Percentiles rank a stretch among this genome's conserved stretches.
phyloP scores from a whole-genome alignment of 2,329 filamentous ascomycete species.

The Colletotrichum brevisporum region DNA sequence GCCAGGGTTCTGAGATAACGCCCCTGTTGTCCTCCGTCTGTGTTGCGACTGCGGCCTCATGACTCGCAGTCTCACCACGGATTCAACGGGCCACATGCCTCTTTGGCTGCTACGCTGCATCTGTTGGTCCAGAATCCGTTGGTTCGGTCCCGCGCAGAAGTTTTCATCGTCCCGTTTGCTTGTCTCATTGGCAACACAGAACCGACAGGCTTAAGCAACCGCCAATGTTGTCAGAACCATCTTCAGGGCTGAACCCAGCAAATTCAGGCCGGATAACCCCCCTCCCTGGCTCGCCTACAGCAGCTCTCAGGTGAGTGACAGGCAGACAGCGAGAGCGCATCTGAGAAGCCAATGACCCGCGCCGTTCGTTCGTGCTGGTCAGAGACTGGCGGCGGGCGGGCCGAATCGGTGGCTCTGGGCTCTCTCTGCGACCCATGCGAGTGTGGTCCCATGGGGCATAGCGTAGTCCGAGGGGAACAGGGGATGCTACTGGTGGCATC shows the following conservation, averaged over 20 bases:
- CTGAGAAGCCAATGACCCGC: neutral
- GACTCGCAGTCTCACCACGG: neutral
- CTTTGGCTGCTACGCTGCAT: neutral
- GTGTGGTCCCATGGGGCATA: slow-evolving; percentile 18
- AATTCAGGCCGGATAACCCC: too few relatives aligned
- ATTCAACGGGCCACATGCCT: neutral
- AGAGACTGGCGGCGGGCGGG: slow-evolving; percentile 23
- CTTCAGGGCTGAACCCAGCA: slow-evolving; percentile 21
- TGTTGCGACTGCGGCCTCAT: neutral
- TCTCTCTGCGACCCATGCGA: slow-evolving; percentile 16
- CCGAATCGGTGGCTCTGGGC: slow-evolving; percentile 35
- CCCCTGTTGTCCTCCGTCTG: too few relatives aligned
- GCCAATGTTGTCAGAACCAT: slow-evolving; percentile 3
- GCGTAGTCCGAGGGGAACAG: slow-evolving; percentile 21
- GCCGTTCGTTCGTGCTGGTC: slow-evolving; percentile 6
- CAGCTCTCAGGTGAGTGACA: too few relatives aligned
- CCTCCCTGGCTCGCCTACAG: too few relatives aligned
- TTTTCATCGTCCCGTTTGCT: neutral
- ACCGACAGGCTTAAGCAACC: neutral
- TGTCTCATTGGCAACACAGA: neutral
- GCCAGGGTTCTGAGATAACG: neutral
- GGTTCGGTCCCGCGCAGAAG: neutral
- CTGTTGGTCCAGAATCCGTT: neutral
- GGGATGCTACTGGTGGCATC: slow-evolving; percentile 4
- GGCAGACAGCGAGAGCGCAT: too few relatives aligned